Evolutionary conservation across 2,329 filamentous ascomycete genomes (phyloP).

Genomic region (Hortaea sp.): DNA sequence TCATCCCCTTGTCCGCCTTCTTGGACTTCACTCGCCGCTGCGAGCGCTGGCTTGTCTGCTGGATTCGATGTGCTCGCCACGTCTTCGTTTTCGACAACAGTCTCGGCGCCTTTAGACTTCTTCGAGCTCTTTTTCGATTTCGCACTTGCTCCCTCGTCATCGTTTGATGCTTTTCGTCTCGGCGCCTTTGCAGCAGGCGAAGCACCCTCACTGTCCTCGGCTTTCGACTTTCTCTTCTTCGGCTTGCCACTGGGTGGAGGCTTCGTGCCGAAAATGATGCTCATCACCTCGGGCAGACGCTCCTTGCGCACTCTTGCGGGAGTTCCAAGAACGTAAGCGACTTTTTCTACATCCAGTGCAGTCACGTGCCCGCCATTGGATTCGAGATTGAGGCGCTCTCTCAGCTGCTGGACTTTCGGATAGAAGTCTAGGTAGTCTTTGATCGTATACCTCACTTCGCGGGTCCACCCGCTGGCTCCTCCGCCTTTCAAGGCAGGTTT

Average conservation of each 20-base stretch:
- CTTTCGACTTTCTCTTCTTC: no score
- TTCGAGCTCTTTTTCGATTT: no score
- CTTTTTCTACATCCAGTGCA: slow-evolving; percentile 58
- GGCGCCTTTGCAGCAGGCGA: no score
- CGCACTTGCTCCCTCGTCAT: no score
- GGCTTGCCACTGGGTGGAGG: no score
- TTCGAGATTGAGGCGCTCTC: slow-evolving; percentile 34
- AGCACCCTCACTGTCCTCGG: no score
- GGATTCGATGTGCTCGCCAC: no score
- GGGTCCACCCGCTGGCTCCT: slow-evolving; percentile 30
- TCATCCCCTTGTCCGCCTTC: neutral
- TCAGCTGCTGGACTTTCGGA: slow-evolving; percentile 22
- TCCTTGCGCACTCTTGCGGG: neutral
- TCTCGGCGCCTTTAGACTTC: no score
- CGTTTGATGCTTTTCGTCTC: no score
- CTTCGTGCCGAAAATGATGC: no score
- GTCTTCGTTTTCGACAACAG: no score
- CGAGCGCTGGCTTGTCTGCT: neutral
- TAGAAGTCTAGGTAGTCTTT: slow-evolving; percentile 58
- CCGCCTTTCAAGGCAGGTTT: slow-evolving; percentile 15
- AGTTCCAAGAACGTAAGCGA: slow-evolving; percentile 58
- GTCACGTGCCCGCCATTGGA: slow-evolving; percentile 27
- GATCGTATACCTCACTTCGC: slow-evolving; percentile 56
- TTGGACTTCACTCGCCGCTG: neutral
- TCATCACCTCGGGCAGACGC: neutral